phyloP scores from a whole-genome alignment of 2,329 filamentous ascomycete genomes.

The Aureobasidium namibiae region DNA sequence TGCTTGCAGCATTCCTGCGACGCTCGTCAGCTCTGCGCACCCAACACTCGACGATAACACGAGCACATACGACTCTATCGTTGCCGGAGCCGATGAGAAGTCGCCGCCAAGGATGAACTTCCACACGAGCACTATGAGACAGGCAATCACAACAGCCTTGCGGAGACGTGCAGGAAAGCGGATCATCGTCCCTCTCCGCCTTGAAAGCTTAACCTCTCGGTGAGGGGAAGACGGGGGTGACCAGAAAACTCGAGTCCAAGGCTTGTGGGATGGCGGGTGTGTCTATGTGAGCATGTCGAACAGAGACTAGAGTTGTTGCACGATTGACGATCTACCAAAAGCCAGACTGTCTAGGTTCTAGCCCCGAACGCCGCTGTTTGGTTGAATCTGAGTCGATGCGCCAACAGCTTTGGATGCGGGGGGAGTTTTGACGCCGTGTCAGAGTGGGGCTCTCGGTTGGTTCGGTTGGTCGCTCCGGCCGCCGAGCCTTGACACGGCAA shows the following conservation, averaged over 20 bases:
- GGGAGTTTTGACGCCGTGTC: neutral
- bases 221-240: neutral
- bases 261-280: neutral
- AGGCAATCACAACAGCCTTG: neutral
- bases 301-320: neutral
- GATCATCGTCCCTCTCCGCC: neutral
- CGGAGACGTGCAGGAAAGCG: constrained; percentile 7
- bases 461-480: neutral
- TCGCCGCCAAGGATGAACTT: constrained; percentile 10
- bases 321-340: neutral
- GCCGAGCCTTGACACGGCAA: neutral
- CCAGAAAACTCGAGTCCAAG: neutral
- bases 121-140: neutral
- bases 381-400: constrained; percentile 3
- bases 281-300: neutral
- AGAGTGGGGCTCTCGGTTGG: neutral
- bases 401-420: neutral
- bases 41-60: neutral
- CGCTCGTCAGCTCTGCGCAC: neutral
- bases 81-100: neutral
- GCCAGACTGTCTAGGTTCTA: constrained; percentile 1
- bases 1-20: constrained; percentile 10
- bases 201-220: neutral
- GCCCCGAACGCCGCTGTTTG: constrained; percentile 1
- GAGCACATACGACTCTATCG: constrained; percentile 2